Conservation (phyloP, 2,329 filamentous ascomycete species). For the Colletotrichum sp. region DNA sequence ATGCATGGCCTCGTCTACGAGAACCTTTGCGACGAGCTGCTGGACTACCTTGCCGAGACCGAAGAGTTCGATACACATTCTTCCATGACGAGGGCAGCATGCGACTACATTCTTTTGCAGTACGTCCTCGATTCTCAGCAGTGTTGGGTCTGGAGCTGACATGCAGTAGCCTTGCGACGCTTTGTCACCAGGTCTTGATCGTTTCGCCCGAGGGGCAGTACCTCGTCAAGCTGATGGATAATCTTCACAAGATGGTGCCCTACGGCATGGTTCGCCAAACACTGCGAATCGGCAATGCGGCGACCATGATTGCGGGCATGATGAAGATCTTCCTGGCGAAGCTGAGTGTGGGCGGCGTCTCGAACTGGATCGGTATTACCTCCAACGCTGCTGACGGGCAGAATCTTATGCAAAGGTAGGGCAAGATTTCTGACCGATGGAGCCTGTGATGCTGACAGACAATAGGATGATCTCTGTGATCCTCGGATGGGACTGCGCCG, state of each 20-base stretch:
- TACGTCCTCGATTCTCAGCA: slow-evolving; percentile 41
- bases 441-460: not conserved
- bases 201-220: slow-evolving; percentile 78
- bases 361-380: slow-evolving; percentile 80
- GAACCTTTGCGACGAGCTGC: slow-evolving; percentile 68
- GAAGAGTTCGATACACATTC: slow-evolving; percentile 69
- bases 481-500: slow-evolving; percentile 73
- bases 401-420: slow-evolving; percentile 73
- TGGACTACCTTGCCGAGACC: slow-evolving; percentile 64
- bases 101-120: slow-evolving; percentile 74
- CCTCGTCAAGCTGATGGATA: slow-evolving; percentile 73
- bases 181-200: slow-evolving; percentile 76
- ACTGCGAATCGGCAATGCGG: slow-evolving; percentile 77
- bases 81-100: slow-evolving; percentile 64
- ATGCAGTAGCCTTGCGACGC: slow-evolving; percentile 66
- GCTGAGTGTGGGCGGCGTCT: slow-evolving; percentile 73
- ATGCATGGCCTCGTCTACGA: slow-evolving; percentile 73
- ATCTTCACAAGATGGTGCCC: slow-evolving; percentile 72
- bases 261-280: slow-evolving; percentile 77
- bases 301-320: slow-evolving; percentile 81
- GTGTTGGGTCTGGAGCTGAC: not conserved
- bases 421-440: not conserved
- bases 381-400: slow-evolving; percentile 76
- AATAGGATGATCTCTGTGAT: slow-evolving; percentile 74
- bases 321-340: slow-evolving; percentile 78